These are phyloP conservation scores for Pichia sp. DNA, from an alignment of 1,139 yeast genomes.

Conservation along the genomic window DNA sequence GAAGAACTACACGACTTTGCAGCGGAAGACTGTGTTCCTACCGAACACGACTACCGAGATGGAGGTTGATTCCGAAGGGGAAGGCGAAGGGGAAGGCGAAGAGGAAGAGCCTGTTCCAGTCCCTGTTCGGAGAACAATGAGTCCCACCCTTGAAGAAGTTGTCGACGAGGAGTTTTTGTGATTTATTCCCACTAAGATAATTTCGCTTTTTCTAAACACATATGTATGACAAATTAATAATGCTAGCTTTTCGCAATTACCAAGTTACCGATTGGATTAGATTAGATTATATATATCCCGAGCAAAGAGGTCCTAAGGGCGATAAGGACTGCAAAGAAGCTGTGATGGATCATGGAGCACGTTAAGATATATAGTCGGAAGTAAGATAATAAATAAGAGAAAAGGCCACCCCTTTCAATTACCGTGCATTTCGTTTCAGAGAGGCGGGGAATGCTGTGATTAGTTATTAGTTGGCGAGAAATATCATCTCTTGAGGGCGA, in stretches of 20 bases:
- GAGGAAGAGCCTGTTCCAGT: conserved; percentile 2
- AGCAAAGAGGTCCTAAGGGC: too few relatives aligned
- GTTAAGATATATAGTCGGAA: neutral
- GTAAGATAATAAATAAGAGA: neutral
- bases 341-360: neutral
- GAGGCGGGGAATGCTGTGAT: neutral
- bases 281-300: too few relatives aligned
- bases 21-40: conserved; percentile 24
- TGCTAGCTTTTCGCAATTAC: too few relatives aligned
- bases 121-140: conserved; percentile 14
- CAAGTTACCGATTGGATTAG: too few relatives aligned
- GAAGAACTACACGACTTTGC: conserved; percentile 26
- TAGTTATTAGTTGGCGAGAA: neutral
- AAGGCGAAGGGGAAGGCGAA: conserved; percentile 2
- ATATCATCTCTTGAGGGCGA: neutral
- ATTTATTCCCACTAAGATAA: neutral
- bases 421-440: too few relatives aligned
- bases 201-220: neutral
- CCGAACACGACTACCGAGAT: conserved; percentile 16
- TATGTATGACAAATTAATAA: neutral
- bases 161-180: conserved; percentile 26
- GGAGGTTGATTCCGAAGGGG: neutral
- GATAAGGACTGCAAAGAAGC: neutral
- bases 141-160: conserved; percentile 27
- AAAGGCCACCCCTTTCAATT: neutral